A percentile compares a stretch with the other conserved stretches of the same genome.
phyloP scores from a whole-genome alignment of 2,329 filamentous ascomycete species.

The Ceratocystis diversiconidia region DNA sequence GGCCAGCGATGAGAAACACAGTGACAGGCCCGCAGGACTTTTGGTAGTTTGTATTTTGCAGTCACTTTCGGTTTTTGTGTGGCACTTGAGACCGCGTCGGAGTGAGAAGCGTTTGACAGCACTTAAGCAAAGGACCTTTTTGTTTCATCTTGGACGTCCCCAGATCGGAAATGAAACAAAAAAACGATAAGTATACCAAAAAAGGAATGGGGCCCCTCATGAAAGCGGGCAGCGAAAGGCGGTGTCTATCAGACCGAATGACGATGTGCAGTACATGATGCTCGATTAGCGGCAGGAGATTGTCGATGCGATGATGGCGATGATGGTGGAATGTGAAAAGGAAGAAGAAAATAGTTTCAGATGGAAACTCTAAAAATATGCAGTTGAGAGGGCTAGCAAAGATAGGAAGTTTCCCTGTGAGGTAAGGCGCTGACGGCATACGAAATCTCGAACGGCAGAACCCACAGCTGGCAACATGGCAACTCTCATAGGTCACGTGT shows the following conservation, averaged over 20 bases:
- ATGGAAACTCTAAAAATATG: neutral
- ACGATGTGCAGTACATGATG: neutral
- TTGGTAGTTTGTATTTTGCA: neutral
- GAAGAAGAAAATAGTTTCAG: neutral
- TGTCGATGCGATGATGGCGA: neutral
- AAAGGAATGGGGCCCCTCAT: neutral
- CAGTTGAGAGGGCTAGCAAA: neutral
- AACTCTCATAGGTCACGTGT: neutral
- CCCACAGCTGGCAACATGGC: neutral
- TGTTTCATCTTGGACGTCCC: neutral
- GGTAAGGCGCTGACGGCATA: neutral
- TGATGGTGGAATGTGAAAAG: neutral
- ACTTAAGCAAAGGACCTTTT: neutral
- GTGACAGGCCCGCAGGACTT: neutral
- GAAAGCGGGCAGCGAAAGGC: neutral
- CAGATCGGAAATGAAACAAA: neutral
- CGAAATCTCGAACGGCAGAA: neutral
- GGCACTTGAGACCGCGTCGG: constrained; percentile 4
- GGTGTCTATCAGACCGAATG: neutral
- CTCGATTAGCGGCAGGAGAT: neutral
- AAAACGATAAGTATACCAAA: neutral
- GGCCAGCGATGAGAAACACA: neutral
- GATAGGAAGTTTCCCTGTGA: neutral
- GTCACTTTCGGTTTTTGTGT: neutral
- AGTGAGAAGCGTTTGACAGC: constrained; percentile 4